Percentiles rank a stretch among this genome's conserved stretches.
Conservation (phyloP, 257 asterid species). For the Striga asiatica region DNA sequence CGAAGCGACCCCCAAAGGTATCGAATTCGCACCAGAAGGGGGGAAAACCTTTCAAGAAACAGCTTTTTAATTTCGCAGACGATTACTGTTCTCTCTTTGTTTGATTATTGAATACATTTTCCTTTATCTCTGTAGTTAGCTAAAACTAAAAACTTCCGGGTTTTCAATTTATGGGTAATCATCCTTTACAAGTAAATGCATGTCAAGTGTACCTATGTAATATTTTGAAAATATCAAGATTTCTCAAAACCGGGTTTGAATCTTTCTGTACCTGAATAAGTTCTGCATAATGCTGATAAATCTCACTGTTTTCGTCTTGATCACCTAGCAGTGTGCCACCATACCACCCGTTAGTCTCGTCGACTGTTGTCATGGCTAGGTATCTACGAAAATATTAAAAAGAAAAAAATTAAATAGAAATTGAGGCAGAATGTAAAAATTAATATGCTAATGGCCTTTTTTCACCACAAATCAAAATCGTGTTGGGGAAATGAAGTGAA, state of each 20-base stretch:
- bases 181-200: too few species aligned
- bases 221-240: not conserved
- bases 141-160: too few species aligned
- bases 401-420: not conserved
- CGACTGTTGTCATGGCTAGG: slow-evolving; percentile 67
- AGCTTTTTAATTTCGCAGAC: too few species aligned
- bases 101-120: not conserved
- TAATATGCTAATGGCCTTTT: not conserved
- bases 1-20: too few species aligned
- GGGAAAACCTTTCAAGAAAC: too few species aligned
- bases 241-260: slow-evolving; percentile 1
- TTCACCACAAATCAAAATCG: not conserved
- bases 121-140: not conserved
- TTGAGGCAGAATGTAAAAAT: not conserved
- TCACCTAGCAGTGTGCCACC: slow-evolving; percentile 91
- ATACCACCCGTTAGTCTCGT: slow-evolving; percentile 91
- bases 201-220: too few species aligned
- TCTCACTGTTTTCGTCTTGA: slow-evolving; percentile 73
- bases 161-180: too few species aligned
- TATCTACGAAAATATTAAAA: slow-evolving; percentile 36
- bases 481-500: not conserved
- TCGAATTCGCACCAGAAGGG: too few species aligned
- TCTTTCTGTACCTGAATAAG: slow-evolving; percentile 62
- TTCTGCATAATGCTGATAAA: slow-evolving; percentile 84
- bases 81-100: too few species aligned